Evolutionary conservation across 371 early-diverging fungal species (phyloP).

Genomic region (Lichtheimia hyalospora): DNA sequence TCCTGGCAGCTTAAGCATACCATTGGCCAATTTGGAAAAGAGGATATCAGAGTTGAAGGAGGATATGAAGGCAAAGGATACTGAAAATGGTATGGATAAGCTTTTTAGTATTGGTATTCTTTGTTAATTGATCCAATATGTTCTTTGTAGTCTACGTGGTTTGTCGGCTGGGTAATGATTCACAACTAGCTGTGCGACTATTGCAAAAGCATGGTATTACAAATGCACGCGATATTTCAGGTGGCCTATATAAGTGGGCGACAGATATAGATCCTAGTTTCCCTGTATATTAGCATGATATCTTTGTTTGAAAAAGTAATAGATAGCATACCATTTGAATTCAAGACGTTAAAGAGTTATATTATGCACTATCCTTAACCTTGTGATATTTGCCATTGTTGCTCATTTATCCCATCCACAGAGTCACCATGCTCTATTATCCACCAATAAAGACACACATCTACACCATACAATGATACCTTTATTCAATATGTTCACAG

Average conservation of each 20-base stretch:
- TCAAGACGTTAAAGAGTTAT: too few relatives aligned
- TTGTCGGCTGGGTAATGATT: constrained; percentile 93
- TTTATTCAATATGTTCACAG: too few relatives aligned
- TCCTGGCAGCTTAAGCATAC: constrained; percentile 64
- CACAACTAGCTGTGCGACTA: constrained; percentile 80
- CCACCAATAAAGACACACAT: too few relatives aligned
- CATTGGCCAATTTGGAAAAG: constrained; percentile 41
- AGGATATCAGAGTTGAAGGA: constrained; percentile 42
- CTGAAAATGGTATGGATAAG: constrained; percentile 27
- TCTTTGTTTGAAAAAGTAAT: too few relatives aligned
- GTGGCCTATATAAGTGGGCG: constrained; percentile 83
- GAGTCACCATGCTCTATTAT: too few relatives aligned
- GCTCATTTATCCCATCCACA: too few relatives aligned
- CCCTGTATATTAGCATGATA: constrained; percentile 71
- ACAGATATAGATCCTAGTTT: constrained; percentile 75
- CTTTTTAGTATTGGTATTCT: background rate
- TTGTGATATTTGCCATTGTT: too few relatives aligned
- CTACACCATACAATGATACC: too few relatives aligned
- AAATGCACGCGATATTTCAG: constrained; percentile 72
- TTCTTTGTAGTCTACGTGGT: constrained; percentile 70
- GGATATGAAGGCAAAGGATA: constrained; percentile 19
- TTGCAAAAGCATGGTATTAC: constrained; percentile 57
- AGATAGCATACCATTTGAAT: too few relatives aligned
- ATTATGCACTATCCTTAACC: too few relatives aligned
- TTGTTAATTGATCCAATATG: background rate